A percentile compares a stretch with the other conserved stretches of the same genome.
These are phyloP conservation scores for Exophiala alcalophila DNA, from an alignment of 2,329 filamentous ascomycete genomes.

Conservation along the genomic window DNA sequence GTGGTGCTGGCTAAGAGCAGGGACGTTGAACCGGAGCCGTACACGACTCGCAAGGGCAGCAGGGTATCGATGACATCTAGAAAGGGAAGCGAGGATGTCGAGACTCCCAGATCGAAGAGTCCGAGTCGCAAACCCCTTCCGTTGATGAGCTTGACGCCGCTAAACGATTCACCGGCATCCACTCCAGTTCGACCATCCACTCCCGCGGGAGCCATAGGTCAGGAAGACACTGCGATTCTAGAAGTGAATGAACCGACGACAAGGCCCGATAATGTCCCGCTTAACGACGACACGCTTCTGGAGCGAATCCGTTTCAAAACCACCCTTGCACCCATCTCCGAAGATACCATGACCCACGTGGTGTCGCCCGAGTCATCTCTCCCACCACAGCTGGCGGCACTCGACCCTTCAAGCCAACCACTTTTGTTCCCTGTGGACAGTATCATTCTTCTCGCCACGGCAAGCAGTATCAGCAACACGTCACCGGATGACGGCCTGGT, in stretches of 20 bases:
- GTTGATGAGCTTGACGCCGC: neutral
- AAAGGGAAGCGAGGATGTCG: slow-evolving; percentile 20
- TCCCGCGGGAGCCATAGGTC: neutral
- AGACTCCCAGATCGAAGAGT: slow-evolving; percentile 1
- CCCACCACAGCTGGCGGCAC: slow-evolving; percentile 57
- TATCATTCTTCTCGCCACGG: slow-evolving; percentile 73
- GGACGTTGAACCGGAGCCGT: slow-evolving; percentile 34
- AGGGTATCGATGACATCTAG: slow-evolving; percentile 10
- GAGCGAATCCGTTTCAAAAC: slow-evolving; percentile 77
- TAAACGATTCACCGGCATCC: slow-evolving; percentile 1
- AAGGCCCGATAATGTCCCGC: slow-evolving; percentile 65
- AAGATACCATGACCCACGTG: slow-evolving; percentile 23
- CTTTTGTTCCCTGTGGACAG: slow-evolving; percentile 80
- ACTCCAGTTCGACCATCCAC: neutral
- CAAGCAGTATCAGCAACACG: slow-evolving; percentile 87
- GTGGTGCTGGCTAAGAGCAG: slow-evolving; percentile 83
- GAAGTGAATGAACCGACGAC: slow-evolving; percentile 31
- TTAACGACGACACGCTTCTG: slow-evolving; percentile 91
- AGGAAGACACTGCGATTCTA: no score
- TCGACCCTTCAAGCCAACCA: slow-evolving; percentile 79
- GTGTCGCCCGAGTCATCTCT: slow-evolving; percentile 51
- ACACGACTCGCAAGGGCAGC: slow-evolving; percentile 17
- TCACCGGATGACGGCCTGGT: slow-evolving; percentile 81
- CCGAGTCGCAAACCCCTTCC: neutral
- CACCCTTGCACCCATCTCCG: slow-evolving; percentile 34